Conservation (phyloP, 2,329 filamentous ascomycete genomes). For the Neurospora sp. region DNA sequence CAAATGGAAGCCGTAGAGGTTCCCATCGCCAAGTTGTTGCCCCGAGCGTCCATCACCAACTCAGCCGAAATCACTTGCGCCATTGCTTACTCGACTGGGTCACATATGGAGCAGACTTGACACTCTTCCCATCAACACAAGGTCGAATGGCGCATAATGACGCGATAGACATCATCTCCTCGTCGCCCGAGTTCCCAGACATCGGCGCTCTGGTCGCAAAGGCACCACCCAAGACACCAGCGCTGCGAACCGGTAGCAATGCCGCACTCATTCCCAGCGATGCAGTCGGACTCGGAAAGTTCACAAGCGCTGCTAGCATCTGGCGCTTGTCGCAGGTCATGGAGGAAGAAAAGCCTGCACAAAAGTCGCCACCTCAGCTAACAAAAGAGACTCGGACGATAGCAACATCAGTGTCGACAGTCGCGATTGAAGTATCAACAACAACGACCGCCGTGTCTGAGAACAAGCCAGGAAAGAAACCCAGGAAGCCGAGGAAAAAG, state of each 20-base stretch:
- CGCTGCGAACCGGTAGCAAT: conserved; percentile 28
- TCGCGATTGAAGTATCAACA: neutral
- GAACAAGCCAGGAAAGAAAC: conserved; percentile 17
- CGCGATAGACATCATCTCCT: conserved; percentile 29
- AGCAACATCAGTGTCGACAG: neutral
- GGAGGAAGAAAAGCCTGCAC: conserved; percentile 3
- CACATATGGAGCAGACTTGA: conserved; percentile 14
- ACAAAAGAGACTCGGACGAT: conserved; percentile 10
- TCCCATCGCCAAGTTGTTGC: neutral
- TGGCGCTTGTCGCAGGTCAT: conserved; percentile 24
- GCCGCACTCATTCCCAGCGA: conserved; percentile 27
- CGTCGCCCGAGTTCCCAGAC: conserved; percentile 45
- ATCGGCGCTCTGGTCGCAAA: conserved; percentile 38
- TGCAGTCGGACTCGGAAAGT: conserved; percentile 25
- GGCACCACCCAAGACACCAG: conserved; percentile 20
- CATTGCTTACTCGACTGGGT: neutral
- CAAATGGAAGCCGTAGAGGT: neutral
- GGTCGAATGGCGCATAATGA: conserved; percentile 14
- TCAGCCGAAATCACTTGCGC: neutral
- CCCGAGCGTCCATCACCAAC: neutral
- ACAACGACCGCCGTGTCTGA: neutral
- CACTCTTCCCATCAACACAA: conserved; percentile 14
- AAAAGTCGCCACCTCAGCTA: neutral
- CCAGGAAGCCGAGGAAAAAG: conserved; percentile 26
- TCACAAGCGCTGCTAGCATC: conserved; percentile 33